A percentile compares a stretch with the other conserved stretches of the same genome.
Conservation (phyloP, 2,329 filamentous ascomycete genomes). For the Cladophialophora bantiana region DNA sequence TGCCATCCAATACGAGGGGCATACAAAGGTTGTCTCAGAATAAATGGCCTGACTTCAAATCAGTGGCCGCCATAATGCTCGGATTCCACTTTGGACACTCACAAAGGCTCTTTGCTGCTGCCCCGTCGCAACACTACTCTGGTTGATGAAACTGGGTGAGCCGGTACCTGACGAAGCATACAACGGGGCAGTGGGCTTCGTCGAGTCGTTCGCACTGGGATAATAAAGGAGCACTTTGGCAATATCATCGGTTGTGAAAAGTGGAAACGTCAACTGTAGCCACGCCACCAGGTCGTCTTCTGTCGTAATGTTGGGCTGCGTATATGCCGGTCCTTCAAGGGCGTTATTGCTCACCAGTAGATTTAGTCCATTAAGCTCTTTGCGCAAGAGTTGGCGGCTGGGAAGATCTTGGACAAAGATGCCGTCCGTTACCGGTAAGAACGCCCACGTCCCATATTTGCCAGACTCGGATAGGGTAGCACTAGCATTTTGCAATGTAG, state of each 20-base stretch:
- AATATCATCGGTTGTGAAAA: conserved; percentile 51
- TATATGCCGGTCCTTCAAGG: conserved; percentile 59
- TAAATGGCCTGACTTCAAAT: conserved; percentile 53
- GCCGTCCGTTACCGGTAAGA: conserved; percentile 55
- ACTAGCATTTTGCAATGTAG: conserved; percentile 49
- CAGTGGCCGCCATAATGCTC: not conserved
- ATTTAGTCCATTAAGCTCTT: conserved; percentile 50
- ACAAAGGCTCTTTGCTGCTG: conserved; percentile 60
- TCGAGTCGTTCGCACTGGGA: conserved; percentile 43
- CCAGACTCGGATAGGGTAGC: conserved; percentile 45
- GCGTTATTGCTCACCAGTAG: conserved; percentile 56
- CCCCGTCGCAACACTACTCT: conserved; percentile 58
- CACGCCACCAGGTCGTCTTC: conserved; percentile 51
- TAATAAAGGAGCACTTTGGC: conserved; percentile 50
- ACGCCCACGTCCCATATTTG: conserved; percentile 52
- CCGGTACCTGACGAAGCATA: conserved; percentile 50
- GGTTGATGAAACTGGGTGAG: conserved; percentile 58
- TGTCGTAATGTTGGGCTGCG: conserved; percentile 54
- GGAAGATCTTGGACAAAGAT: conserved; percentile 49
- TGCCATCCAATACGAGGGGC: conserved; percentile 63
- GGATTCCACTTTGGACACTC: not conserved
- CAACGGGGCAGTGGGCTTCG: conserved; percentile 39
- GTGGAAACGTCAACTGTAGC: conserved; percentile 51
- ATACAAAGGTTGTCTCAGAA: conserved; percentile 63
- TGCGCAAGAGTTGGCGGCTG: conserved; percentile 47